Conservation (phyloP, 108 stramenopile genomes). For the Skeletonema grethae region DNA sequence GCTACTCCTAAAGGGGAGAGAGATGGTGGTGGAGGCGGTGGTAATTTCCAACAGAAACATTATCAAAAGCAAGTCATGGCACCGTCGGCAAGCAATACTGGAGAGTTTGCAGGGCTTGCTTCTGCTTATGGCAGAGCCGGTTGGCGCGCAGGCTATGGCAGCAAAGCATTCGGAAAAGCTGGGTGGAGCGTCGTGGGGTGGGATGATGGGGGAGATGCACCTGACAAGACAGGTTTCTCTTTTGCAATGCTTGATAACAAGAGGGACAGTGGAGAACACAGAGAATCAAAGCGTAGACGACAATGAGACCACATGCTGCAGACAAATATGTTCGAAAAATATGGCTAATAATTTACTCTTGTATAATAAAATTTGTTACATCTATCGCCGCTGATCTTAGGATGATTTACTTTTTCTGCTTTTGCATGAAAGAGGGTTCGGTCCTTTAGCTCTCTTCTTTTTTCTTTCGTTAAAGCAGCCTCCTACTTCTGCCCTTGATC, state of each 20-base stretch:
- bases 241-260: slow-evolving; percentile 60
- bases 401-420: slow-evolving; percentile 17
- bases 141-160: slow-evolving; percentile 89
- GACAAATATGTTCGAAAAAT: not conserved
- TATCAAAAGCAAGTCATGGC: slow-evolving; percentile 71
- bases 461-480: slow-evolving; percentile 31
- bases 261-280: slow-evolving; percentile 4
- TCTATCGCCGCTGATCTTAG: not conserved
- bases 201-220: slow-evolving; percentile 73
- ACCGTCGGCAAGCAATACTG: slow-evolving; percentile 40
- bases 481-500: slow-evolving; percentile 34
- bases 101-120: slow-evolving; percentile 85
- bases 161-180: slow-evolving; percentile 77
- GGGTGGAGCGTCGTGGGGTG: slow-evolving; percentile 86
- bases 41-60: slow-evolving; percentile 7
- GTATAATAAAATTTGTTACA: not conserved
- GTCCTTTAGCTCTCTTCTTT: slow-evolving; percentile 68
- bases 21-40: slow-evolving; percentile 45
- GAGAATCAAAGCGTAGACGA: slow-evolving; percentile 11
- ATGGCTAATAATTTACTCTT: not conserved
- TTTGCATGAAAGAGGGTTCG: slow-evolving; percentile 86
- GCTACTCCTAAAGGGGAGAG: slow-evolving; percentile 82
- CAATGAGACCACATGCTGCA: slow-evolving; percentile 23
- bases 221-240: slow-evolving; percentile 78
- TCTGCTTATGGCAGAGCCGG: slow-evolving; percentile 80